Conservation (phyloP, 2,329 filamentous ascomycete genomes). For the Cordyceps sp. region DNA sequence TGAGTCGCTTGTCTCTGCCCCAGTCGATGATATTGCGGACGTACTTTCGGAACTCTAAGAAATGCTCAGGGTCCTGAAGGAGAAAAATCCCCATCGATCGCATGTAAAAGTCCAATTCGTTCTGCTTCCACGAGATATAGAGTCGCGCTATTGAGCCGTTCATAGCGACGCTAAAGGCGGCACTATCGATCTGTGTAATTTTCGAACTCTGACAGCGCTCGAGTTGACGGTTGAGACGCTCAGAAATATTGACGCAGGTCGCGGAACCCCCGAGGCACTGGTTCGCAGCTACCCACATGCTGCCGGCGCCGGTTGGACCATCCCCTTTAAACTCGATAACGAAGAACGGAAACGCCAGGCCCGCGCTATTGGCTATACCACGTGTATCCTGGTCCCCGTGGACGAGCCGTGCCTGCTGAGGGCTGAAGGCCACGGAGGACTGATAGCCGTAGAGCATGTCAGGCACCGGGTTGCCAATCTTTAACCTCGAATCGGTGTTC, state of each 20-base stretch:
- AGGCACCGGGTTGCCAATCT: neutral
- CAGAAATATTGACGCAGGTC: conserved; percentile 14
- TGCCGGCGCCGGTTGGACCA: conserved; percentile 6
- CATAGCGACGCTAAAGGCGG: conserved; percentile 17
- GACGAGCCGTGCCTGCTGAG: neutral
- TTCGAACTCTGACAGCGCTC: neutral
- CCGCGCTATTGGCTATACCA: neutral
- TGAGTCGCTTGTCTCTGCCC: conserved; percentile 12
- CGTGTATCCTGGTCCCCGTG: neutral
- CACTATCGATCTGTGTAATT: conserved; percentile 7
- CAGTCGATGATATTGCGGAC: conserved; percentile 20
- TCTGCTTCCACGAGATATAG: conserved; percentile 16
- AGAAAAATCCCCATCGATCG: conserved; percentile 6
- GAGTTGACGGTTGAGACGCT: conserved; percentile 7
- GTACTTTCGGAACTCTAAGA: conserved; percentile 13
- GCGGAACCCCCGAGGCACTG: conserved; percentile 15
- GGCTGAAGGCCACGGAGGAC: neutral
- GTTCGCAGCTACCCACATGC: conserved; percentile 18
- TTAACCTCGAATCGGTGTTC: neutral
- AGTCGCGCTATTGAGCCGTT: conserved; percentile 15
- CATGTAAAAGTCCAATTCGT: conserved; percentile 14
- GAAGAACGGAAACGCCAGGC: conserved; percentile 3
- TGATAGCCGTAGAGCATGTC: neutral
- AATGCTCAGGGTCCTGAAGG: conserved; percentile 6
- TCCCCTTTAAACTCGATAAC: conserved; percentile 9